phyloP scores from a whole-genome alignment of 768 basidiomycete species.

The Melanogaster broomeanus region DNA sequence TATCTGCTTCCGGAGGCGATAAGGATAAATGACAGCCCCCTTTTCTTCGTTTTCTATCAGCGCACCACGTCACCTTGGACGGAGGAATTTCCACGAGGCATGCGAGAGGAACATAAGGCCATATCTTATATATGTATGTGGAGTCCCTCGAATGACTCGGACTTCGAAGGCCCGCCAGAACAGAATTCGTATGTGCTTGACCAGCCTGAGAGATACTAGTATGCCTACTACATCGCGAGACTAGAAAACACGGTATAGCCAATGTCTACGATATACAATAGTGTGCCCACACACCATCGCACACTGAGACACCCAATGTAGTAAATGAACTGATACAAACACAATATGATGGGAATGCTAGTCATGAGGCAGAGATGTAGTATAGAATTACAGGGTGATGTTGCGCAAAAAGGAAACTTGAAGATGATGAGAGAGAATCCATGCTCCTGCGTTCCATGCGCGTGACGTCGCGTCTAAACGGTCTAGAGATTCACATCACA shows the following conservation, averaged over 20 bases:
- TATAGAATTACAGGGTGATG: not conserved
- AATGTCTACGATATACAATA: not conserved
- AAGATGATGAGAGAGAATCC: not conserved
- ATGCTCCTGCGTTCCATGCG: too few species aligned
- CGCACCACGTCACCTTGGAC: too few species aligned
- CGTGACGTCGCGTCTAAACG: not conserved
- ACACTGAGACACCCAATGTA: not conserved
- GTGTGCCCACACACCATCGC: not conserved
- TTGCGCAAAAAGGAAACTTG: not conserved
- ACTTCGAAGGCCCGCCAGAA: not conserved
- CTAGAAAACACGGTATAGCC: not conserved
- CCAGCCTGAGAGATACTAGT: too few species aligned
- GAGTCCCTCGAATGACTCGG: not conserved
- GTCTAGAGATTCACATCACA: constrained; percentile 17
- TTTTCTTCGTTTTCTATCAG: too few species aligned
- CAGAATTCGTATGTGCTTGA: not conserved
- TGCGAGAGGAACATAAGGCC: not conserved
- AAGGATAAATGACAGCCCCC: too few species aligned
- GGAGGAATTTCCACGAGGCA: too few species aligned
- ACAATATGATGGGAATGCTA: not conserved
- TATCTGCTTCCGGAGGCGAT: too few species aligned
- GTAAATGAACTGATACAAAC: not conserved
- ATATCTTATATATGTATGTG: not conserved
- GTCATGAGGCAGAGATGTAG: not conserved
- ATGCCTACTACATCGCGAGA: not conserved